Conservation (phyloP, 495 filamentous ascomycete genomes). For the Clohesyomyces aquaticus region DNA sequence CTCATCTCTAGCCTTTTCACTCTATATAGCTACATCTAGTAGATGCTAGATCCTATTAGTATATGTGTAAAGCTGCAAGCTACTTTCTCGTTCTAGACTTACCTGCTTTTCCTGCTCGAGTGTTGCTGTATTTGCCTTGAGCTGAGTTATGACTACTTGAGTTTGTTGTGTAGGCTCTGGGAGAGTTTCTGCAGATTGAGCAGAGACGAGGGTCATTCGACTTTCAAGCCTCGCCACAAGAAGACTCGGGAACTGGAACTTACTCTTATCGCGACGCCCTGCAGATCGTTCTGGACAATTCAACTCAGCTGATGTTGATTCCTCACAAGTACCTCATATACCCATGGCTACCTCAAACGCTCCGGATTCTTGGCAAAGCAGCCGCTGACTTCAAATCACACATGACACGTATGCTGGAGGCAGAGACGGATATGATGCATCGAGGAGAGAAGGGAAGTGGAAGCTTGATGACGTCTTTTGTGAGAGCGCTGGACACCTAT, state of each 20-base stretch:
- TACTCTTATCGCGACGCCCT: not conserved
- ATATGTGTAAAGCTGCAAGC: too few relatives aligned
- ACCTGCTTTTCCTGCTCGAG: too few relatives aligned
- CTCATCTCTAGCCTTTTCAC: too few relatives aligned
- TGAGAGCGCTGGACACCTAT: slow-evolving; percentile 14
- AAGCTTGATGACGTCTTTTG: slow-evolving; percentile 2
- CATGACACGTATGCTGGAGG: not conserved
- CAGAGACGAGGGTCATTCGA: too few relatives aligned
- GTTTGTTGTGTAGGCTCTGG: too few relatives aligned
- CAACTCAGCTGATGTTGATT: not conserved
- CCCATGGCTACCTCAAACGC: not conserved
- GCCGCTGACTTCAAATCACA: not conserved
- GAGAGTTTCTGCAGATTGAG: too few relatives aligned
- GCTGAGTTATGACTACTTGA: too few relatives aligned
- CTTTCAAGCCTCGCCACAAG: not conserved
- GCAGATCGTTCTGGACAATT: not conserved
- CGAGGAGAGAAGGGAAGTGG: slow-evolving; percentile 1
- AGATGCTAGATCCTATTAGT: too few relatives aligned
- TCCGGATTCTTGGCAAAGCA: not conserved
- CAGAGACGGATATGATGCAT: not conserved
- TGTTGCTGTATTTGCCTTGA: too few relatives aligned
- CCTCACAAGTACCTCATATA: not conserved
- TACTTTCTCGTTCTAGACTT: too few relatives aligned
- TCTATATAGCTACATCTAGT: too few relatives aligned
- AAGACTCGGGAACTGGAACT: not conserved